Conservation (phyloP, 169 alveolate species). For the Plasmodium reichenowi region DNA sequence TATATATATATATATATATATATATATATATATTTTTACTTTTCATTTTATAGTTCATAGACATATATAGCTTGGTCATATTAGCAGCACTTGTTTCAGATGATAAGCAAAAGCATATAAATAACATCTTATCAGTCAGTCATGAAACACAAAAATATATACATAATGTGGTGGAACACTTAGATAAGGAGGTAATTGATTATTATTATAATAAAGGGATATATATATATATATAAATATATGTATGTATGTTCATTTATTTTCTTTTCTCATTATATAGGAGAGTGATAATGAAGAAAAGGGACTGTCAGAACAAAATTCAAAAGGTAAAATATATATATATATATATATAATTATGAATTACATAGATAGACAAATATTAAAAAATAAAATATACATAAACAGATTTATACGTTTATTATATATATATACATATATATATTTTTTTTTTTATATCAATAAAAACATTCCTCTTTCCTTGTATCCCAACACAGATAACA, state of each 20-base stretch:
- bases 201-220: neutral
- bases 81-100: conserved; percentile 75
- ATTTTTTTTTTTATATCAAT: too few relatives aligned
- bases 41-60: conserved; percentile 44
- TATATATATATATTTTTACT: neutral
- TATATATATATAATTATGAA: neutral
- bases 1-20: too few relatives aligned
- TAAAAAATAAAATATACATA: too few relatives aligned
- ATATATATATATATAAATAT: neutral
- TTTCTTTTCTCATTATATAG: conserved; percentile 11
- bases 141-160: conserved; percentile 76
- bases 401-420: too few relatives aligned
- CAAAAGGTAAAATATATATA: conserved; percentile 42
- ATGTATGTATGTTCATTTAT: neutral
- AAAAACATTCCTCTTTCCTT: too few relatives aligned
- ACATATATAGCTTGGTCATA: conserved; percentile 65
- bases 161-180: conserved; percentile 51
- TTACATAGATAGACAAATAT: too few relatives aligned
- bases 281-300: conserved; percentile 39
- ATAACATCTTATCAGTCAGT: conserved; percentile 57
- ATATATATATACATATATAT: too few relatives aligned
- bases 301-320: conserved; percentile 8
- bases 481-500: too few relatives aligned
- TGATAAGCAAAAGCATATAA: conserved; percentile 70
- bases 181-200: conserved; percentile 60